Percentiles rank a stretch among this genome's conserved stretches.
These are phyloP conservation scores for Wallacemonas sp. DNA, from an alignment of 208 protist species.

Conservation along the genomic window DNA sequence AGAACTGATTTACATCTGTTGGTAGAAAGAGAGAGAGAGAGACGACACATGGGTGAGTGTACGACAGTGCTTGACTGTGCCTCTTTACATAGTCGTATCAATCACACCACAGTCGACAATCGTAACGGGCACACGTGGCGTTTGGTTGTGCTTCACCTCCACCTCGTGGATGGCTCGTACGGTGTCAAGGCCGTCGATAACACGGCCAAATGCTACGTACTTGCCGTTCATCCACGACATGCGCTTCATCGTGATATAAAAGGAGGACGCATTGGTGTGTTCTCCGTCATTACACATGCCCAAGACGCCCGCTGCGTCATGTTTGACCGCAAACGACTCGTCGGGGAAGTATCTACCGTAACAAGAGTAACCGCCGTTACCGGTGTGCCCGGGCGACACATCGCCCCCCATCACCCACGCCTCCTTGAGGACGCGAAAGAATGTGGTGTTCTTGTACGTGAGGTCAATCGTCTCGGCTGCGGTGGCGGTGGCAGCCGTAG, in stretches of 20 bases:
- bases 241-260: conserved; percentile 85
- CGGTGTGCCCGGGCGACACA: conserved; percentile 72
- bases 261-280: conserved; percentile 85
- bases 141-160: conserved; percentile 84
- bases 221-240: conserved; percentile 92
- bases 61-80: background rate
- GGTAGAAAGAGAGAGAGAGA: no score
- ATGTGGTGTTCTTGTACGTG: conserved; percentile 89
- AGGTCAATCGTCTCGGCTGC: conserved; percentile 39
- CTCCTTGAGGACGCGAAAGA: conserved; percentile 92
- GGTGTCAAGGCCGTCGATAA: conserved; percentile 90
- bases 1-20: no score
- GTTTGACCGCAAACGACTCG: conserved; percentile 93
- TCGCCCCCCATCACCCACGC: conserved; percentile 96
- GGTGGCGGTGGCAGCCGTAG: background rate
- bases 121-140: conserved; percentile 50
- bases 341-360: conserved; percentile 92
- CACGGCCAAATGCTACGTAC: conserved; percentile 96
- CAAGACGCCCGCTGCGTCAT: conserved; percentile 74
- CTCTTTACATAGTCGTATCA: conserved; percentile 52
- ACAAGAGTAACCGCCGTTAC: conserved; percentile 91
- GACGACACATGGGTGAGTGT: background rate
- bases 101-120: conserved; percentile 85
- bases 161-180: conserved; percentile 79
- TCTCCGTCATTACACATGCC: conserved; percentile 91